Evolutionary conservation across 345 rosid genomes (phyloP).

Genomic region (Eucalyptus rudis): DNA sequence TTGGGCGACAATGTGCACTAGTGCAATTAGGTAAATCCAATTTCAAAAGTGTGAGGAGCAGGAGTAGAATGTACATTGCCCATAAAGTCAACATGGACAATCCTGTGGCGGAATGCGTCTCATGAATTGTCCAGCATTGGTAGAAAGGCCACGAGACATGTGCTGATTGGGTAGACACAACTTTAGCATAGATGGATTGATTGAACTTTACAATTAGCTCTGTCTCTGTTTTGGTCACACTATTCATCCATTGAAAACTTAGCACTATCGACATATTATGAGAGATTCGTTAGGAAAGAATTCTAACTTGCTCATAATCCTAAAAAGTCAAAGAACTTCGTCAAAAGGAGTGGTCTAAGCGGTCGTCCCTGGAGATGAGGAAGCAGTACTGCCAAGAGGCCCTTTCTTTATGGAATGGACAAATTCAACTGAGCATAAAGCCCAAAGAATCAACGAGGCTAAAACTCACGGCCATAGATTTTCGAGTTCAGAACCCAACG

Average conservation of each 20-base stretch:
- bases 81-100: neutral
- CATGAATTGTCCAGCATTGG: neutral
- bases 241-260: neutral
- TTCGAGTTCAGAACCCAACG: neutral
- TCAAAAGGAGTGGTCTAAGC: neutral
- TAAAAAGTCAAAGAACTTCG: neutral
- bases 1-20: neutral
- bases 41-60: neutral
- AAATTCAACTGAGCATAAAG: neutral
- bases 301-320: neutral
- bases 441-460: neutral
- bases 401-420: neutral
- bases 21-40: neutral
- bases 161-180: neutral
- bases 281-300: neutral
- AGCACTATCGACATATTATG: neutral
- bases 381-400: neutral
- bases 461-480: neutral
- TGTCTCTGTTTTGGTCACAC: neutral
- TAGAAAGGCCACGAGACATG: neutral
- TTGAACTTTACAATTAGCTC: neutral
- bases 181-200: neutral
- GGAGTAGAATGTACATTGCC: neutral
- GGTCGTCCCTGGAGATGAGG: neutral
- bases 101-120: neutral